Evolutionary conservation across 2,329 filamentous ascomycete genomes (phyloP), one percentile per base, ranked within the genome.

Genomic region (Cladosporium sp.): DNA sequence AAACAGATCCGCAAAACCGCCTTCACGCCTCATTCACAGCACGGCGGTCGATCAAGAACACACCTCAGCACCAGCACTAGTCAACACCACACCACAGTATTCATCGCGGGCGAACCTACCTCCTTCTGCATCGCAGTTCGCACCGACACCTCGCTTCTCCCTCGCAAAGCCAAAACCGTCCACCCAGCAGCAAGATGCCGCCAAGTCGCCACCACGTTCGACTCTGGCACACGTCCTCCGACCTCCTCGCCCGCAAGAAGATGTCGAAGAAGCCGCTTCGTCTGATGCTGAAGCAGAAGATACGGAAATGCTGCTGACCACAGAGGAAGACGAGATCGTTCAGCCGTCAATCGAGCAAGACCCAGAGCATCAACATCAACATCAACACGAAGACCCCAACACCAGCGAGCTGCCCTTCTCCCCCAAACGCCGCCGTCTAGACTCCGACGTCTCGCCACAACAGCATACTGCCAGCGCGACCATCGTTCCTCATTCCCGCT

Each of bases 391-490:
- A 66, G 39, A 14, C 53, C 14, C 23, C 13, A n/a, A 25, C 26
- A 26, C 49, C 14, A 65, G 21, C 64, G 67, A 32, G 28, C 61
- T 74, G 11, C 67, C 72, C 21, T 67, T 70, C 62, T 74, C 74
- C 1, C 72, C 74, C 5, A 76, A 76, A 64, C 69, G 74, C 54
- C 71, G 73, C 25, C 70, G 70, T 59, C 14, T 72, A 14, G 68
- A 72, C 30, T 25, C 48, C 16, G 58, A 65, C 26, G 60, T 59
- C 32, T 65, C 39, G 53, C 63, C 60, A 67, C 64, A 61, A 54
- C 67, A 30, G 25, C 39, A 46, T 6, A 43, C 18, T 25, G 39
- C 39, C 43, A 54, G 46, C 46, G 51, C 65, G 57, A 62, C 32
- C 39, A 21, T 18, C 48, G 28, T 18, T 16, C 18, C n/a, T 7